A percentile compares a stretch with the other conserved stretches of the same genome.
Evolutionary conservation across 2,329 filamentous ascomycete genomes (phyloP).

Genomic region (Curvularia eragrostidis): DNA sequence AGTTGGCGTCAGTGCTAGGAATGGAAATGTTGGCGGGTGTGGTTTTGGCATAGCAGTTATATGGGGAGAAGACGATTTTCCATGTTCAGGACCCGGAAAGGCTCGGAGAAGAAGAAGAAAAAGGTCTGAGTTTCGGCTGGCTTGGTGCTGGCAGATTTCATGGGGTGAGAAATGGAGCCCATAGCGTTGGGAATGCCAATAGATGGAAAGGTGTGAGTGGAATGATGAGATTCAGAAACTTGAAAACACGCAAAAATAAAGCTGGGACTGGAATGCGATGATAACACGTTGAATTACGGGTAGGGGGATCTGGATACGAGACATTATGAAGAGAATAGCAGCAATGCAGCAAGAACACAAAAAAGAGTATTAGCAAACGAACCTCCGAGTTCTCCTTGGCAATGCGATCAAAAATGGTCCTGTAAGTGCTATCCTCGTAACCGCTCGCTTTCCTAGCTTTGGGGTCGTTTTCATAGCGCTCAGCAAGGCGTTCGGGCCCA

Average conservation of each 20-base stretch:
- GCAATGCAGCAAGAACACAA: not conserved
- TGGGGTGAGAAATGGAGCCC: not conserved
- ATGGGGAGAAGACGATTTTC: not conserved
- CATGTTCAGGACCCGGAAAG: not conserved
- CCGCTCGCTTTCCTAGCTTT: slow-evolving; percentile 63
- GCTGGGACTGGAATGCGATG: slow-evolving; percentile 4
- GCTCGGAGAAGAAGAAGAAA: not conserved
- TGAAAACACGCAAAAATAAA: slow-evolving; percentile 21
- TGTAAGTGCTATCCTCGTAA: slow-evolving; percentile 73
- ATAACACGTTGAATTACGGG: slow-evolving; percentile 2
- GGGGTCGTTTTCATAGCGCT: slow-evolving; percentile 77
- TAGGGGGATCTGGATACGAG: not conserved
- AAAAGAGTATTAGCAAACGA: slow-evolving; percentile 44
- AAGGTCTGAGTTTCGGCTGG: not conserved
- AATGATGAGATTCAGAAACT: slow-evolving; percentile 9
- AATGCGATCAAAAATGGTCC: slow-evolving; percentile 78
- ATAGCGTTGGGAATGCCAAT: not conserved
- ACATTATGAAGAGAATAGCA: not conserved
- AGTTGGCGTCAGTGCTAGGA: not conserved
- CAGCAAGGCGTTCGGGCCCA: slow-evolving; percentile 84
- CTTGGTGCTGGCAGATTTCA: not conserved
- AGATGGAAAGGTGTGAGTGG: not conserved
- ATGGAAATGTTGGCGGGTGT: too few species aligned
- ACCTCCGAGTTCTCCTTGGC: slow-evolving; percentile 77
- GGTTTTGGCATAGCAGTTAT: not conserved